A percentile compares a stretch with the other conserved stretches of the same genome.
Conservation (phyloP, 768 basidiomycete species). For the button mushroom (Agaricus bisporus) region DNA sequence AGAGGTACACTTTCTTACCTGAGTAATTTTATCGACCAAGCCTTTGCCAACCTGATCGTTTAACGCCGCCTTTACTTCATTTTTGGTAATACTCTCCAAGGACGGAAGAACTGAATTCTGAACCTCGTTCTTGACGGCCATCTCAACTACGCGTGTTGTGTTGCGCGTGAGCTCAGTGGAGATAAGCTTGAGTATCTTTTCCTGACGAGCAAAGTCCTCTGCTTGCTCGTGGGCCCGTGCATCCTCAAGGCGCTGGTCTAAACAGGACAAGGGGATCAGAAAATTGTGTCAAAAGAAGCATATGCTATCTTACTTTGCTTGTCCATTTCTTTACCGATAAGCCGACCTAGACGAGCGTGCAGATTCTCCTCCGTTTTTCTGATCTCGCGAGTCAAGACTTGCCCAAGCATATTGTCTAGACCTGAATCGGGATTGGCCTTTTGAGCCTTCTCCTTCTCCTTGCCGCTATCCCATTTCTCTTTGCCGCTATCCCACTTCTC, state of each 20-base stretch:
- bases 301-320: constrained; percentile 63
- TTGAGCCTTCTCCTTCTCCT: constrained; percentile 23
- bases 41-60: constrained; percentile 75
- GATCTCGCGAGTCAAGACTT: constrained; percentile 68
- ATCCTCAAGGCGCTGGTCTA: constrained; percentile 84
- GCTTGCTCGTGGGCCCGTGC: constrained; percentile 71
- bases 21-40: constrained; percentile 64
- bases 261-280: background rate
- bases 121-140: constrained; percentile 82
- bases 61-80: constrained; percentile 71
- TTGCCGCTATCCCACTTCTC: constrained; percentile 19
- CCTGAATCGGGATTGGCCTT: constrained; percentile 26
- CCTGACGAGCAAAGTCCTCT: constrained; percentile 79
- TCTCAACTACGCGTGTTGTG: constrained; percentile 83
- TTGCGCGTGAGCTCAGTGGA: constrained; percentile 83
- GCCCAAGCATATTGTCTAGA: constrained; percentile 48
- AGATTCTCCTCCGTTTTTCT: constrained; percentile 78
- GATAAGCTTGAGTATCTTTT: constrained; percentile 85
- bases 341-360: constrained; percentile 67
- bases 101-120: constrained; percentile 80
- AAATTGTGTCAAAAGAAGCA: constrained; percentile 7
- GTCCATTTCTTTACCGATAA: constrained; percentile 84
- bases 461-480: constrained; percentile 24
- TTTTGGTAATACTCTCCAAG: constrained; percentile 76
- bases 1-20: constrained; percentile 39